Base-by-base conservation (phyloP, 2,329 filamentous ascomycete species). In the Fusarium cicatricum region DNA sequence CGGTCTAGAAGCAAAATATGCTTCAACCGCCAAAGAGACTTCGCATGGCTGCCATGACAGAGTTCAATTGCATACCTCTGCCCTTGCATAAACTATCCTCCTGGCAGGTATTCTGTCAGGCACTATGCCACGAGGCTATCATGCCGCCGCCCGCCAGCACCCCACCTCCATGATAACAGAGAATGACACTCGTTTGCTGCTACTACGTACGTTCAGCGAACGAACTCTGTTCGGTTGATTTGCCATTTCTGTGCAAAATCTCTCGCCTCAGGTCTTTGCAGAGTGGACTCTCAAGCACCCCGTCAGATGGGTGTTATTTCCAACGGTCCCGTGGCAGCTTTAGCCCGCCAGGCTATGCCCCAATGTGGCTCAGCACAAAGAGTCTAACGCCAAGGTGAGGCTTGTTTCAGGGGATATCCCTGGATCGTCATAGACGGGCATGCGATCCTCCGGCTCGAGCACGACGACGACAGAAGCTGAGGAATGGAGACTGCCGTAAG, bases 331-430 rank as follows among this genome's bases (percentile, higher is more conserved):
- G 64, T 66, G 65, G 57, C 52, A 59, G 50, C 37, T 36, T 44
- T 60, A 58, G 55, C 23, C 17, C 26, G 26, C 15, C 37, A 39
- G 46, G 47, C 60, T 57, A 62, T 60, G 40, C 42, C 50, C 58
- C 34, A 52, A 49, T 46, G 45, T 40, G 49, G 49, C 52, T 64
- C 49, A 50, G 34, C 14, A 60, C 45, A 54, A 62, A 65, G 45
- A 62, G 44, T 47, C 53, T 61, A 58, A 59, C 32, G 40, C 50
- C 58, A 66, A 62, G 50, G 55, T 56, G 65, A 68, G 64, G 60
- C 32, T 36, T 52, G 66, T 68, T 60, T 69, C 66, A 69, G 66
- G 66, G 66, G 62, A 54, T 43, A 66, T 66, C 60, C 64, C 58
- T 68, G 62, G 50, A 49, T 62, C 51, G 47, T 15, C 49, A 54